Evolutionary conservation across 768 basidiomycete species (phyloP).

Genomic region (Tephrocybe rancida): DNA sequence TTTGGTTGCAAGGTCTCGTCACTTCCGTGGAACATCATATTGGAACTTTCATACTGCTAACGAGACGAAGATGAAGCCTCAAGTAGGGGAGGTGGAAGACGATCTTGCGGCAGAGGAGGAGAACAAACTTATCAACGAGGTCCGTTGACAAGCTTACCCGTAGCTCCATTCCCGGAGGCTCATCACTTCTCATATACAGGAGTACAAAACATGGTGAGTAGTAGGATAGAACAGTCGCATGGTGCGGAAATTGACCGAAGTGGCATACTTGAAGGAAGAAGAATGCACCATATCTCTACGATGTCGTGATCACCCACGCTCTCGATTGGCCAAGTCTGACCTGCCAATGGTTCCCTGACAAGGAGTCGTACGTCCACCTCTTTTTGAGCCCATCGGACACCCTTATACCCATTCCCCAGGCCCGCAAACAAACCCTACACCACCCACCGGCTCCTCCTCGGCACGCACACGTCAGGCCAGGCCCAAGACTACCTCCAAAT

Average conservation of each 20-base stretch:
- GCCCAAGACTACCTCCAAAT: conserved; percentile 95
- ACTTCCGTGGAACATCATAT: no score
- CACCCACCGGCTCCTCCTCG: conserved; percentile 90
- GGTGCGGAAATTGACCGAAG: conserved; percentile 2
- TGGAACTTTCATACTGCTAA: background rate
- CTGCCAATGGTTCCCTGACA: conserved; percentile 99
- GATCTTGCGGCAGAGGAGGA: conserved; percentile 84
- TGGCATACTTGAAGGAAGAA: conserved; percentile 68
- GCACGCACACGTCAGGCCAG: conserved; percentile 96
- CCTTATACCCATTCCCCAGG: conserved; percentile 39
- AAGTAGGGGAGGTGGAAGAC: conserved; percentile 74
- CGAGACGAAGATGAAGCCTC: conserved; percentile 42
- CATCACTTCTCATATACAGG: conserved; percentile 39
- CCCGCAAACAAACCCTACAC: conserved; percentile 94
- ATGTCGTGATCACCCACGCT: conserved; percentile 96
- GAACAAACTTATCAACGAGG: conserved; percentile 88
- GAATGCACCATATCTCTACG: conserved; percentile 97
- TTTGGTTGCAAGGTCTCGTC: no score
- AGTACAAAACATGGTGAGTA: conserved; percentile 82
- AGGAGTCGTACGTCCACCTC: conserved; percentile 69
- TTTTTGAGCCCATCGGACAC: conserved; percentile 5
- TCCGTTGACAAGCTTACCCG: conserved; percentile 33
- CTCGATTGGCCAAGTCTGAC: conserved; percentile 98
- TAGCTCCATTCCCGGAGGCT: background rate
- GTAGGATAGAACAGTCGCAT: conserved; percentile 2